These are phyloP conservation scores for Porphyra umbilicalis DNA, from an alignment of 31 red algal genomes.

Conservation along the genomic window DNA sequence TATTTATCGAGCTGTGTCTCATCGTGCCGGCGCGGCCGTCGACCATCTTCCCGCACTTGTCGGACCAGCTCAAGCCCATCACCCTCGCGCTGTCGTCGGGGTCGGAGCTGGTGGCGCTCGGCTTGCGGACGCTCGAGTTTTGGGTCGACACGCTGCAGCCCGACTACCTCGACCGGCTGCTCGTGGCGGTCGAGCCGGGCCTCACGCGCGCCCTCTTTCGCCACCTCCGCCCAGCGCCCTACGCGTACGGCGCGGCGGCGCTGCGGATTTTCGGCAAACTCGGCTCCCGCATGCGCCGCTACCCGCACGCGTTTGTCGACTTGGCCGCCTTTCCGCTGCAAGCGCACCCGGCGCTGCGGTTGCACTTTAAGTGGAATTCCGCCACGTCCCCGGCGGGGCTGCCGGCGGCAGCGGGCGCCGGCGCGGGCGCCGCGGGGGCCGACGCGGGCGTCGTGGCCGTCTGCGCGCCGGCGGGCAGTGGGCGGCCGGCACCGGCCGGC, in stretches of 20 bases:
- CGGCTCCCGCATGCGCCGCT: constrained; percentile 31
- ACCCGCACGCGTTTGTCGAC: background rate
- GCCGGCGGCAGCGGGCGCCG: background rate
- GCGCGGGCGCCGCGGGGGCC: background rate
- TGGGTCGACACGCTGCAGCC: constrained; percentile 99
- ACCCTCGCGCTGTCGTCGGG: constrained; percentile 56
- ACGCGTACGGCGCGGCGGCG: constrained; percentile 6
- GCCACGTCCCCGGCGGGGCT: background rate
- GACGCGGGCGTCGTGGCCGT: background rate
- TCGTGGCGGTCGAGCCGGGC: constrained; percentile 60
- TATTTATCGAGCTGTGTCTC: constrained; percentile 93
- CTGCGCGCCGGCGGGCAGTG: background rate
- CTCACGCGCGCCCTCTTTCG: constrained; percentile 43
- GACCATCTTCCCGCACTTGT: constrained; percentile 88
- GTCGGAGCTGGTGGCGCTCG: constrained; percentile 48
- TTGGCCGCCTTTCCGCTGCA: background rate
- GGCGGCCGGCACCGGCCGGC: background rate
- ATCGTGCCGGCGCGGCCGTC: constrained; percentile 89
- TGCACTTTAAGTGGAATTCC: background rate
- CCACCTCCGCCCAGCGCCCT: constrained; percentile 29
- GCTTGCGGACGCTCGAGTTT: constrained; percentile 87
- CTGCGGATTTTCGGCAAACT: constrained; percentile 92
- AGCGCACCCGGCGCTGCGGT: background rate
- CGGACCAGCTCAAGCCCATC: constrained; percentile 73
- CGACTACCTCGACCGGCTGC: constrained; percentile 62